These are phyloP conservation scores for Acer saccharum DNA, from an alignment of 345 rosid genomes.

Conservation along the genomic window DNA sequence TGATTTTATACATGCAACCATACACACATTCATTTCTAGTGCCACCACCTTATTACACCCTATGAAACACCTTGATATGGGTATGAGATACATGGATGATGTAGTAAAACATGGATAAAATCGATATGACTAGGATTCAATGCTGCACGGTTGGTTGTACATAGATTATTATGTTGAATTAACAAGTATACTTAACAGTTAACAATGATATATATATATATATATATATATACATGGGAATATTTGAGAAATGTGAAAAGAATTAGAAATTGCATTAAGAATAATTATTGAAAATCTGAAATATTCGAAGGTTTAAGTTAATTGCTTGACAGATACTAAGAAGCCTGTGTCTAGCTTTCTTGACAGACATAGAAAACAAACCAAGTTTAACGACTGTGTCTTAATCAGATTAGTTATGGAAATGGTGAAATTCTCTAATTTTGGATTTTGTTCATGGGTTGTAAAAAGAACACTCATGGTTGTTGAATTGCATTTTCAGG, in stretches of 20 bases:
- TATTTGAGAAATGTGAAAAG: background rate
- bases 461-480: slow-evolving; percentile 5
- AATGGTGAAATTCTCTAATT: too few species aligned
- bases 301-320: background rate
- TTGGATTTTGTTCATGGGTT: slow-evolving; percentile 15
- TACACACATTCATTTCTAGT: background rate
- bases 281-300: background rate
- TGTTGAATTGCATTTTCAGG: slow-evolving; percentile 51
- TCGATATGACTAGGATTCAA: background rate
- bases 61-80: background rate
- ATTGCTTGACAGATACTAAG: background rate
- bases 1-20: background rate
- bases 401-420: background rate
- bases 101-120: background rate
- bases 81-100: background rate
- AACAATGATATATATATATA: too few species aligned
- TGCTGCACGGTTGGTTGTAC: background rate
- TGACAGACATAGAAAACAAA: background rate
- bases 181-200: too few species aligned
- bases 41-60: background rate
- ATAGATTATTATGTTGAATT: too few species aligned
- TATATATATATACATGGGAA: background rate
- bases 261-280: background rate
- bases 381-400: background rate
- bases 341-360: background rate